These are phyloP conservation scores for Trametes villosa DNA, from an alignment of 768 basidiomycete genomes.

Conservation along the genomic window DNA sequence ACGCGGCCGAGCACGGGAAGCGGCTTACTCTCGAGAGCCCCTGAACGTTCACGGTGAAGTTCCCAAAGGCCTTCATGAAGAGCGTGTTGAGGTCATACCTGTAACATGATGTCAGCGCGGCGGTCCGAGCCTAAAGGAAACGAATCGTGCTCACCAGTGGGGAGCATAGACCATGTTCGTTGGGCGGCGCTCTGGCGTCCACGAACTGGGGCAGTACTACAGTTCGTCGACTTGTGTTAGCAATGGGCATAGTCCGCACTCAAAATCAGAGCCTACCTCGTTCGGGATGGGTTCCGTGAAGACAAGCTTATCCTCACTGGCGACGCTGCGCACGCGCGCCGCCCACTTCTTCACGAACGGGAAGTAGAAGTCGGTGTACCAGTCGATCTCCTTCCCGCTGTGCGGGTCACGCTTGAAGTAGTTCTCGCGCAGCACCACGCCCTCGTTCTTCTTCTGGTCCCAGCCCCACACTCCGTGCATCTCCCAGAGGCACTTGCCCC, in stretches of 20 bases:
- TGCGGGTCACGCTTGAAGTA: conserved; percentile 80
- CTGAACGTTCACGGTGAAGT: conserved; percentile 93
- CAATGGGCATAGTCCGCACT: too few species aligned
- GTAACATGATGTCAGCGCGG: conserved; percentile 33
- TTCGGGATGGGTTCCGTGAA: conserved; percentile 93
- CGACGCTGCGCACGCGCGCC: conserved; percentile 53
- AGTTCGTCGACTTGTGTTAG: too few species aligned
- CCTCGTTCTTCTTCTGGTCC: conserved; percentile 65
- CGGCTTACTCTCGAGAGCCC: conserved; percentile 77
- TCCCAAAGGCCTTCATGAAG: conserved; percentile 81
- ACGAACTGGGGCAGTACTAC: conserved; percentile 80
- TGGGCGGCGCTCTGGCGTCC: conserved; percentile 68
- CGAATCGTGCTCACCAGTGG: conserved; percentile 57
- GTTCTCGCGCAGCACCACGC: conserved; percentile 78
- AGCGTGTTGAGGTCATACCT: conserved; percentile 94
- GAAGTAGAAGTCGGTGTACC: conserved; percentile 86
- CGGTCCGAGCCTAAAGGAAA: background rate
- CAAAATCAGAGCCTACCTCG: conserved; percentile 71
- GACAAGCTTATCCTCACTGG: conserved; percentile 58
- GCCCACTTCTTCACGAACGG: conserved; percentile 77
- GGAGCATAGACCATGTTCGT: conserved; percentile 72
- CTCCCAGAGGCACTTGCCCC: conserved; percentile 82
- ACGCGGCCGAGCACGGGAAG: background rate
- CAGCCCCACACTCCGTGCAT: conserved; percentile 95
- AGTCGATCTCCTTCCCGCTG: conserved; percentile 74